Percentiles rank a stretch among this genome's conserved stretches.
Conservation (phyloP, 2,329 filamentous ascomycete species). For the Ustilaginoidea virens region DNA sequence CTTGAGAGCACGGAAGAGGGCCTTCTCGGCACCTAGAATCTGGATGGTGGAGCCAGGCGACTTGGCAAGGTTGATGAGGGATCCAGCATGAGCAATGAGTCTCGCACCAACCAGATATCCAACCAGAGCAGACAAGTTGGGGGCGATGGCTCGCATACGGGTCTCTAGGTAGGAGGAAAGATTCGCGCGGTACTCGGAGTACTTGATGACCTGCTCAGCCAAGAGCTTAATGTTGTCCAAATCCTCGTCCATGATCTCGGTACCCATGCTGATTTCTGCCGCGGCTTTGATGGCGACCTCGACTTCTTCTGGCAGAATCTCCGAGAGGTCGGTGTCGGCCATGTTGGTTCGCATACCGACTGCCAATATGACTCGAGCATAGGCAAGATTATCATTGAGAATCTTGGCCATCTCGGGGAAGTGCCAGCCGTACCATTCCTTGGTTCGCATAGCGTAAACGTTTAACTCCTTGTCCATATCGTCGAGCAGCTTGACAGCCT, state of each 20-base stretch:
- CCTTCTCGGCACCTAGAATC: conserved; percentile 97
- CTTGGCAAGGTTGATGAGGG: conserved; percentile 88
- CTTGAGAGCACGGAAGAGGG: conserved; percentile 93
- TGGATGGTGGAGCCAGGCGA: conserved; percentile 90
- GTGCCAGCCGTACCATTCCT: conserved; percentile 99
- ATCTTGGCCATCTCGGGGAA: conserved; percentile 98
- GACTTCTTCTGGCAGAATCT: conserved; percentile 90
- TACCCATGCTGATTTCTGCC: conserved; percentile 96
- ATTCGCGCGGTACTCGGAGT: conserved; percentile 79
- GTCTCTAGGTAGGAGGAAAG: conserved; percentile 79
- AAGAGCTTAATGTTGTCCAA: conserved; percentile 82
- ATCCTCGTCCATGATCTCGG: conserved; percentile 87
- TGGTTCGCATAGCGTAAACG: conserved; percentile 96
- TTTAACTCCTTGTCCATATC: conserved; percentile 98
- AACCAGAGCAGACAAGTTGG: conserved; percentile 85
- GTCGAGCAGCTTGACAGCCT: conserved; percentile 85
- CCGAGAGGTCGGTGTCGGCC: conserved; percentile 61
- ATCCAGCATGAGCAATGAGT: conserved; percentile 88
- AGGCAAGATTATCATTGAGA: conserved; percentile 91
- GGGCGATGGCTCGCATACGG: conserved; percentile 93
- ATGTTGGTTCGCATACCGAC: conserved; percentile 83
- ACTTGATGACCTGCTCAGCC: conserved; percentile 83
- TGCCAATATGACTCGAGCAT: conserved; percentile 71
- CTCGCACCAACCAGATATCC: conserved; percentile 89
- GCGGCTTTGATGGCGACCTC: conserved; percentile 83